These are phyloP conservation scores for Paracoccidioides lutzii DNA, from an alignment of 2,329 filamentous ascomycete species.

Conservation along the genomic window DNA sequence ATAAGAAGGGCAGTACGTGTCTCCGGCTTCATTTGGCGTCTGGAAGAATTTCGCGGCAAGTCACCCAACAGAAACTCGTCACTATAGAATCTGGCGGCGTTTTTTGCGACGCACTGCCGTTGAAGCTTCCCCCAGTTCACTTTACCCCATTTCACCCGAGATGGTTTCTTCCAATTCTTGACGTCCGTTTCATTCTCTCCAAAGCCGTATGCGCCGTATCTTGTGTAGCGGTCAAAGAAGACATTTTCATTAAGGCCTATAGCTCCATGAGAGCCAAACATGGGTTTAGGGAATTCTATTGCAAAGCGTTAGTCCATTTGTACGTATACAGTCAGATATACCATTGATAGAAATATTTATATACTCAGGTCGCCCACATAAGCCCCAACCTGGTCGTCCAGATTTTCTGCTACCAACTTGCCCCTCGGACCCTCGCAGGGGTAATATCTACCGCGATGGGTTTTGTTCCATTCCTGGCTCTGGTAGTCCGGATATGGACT, in stretches of 20 bases:
- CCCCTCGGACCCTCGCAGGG: neutral
- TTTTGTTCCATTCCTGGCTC: neutral
- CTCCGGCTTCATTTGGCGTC: conserved; percentile 20
- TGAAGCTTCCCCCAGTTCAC: conserved; percentile 63
- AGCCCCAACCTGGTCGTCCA: conserved; percentile 1
- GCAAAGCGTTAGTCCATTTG: neutral
- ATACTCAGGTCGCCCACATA: neutral
- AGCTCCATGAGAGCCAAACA: conserved; percentile 50
- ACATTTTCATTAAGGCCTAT: conserved; percentile 50
- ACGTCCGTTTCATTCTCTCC: conserved; percentile 18
- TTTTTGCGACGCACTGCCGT: conserved; percentile 50
- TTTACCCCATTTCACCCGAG: conserved; percentile 40
- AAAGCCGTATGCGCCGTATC: conserved; percentile 46
- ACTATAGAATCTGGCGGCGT: conserved; percentile 49
- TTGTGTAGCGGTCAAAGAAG: conserved; percentile 56
- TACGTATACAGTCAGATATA: neutral
- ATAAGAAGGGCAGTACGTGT: conserved; percentile 66
- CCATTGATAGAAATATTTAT: conserved; percentile 23
- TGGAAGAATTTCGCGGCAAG: conserved; percentile 5
- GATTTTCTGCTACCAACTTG: neutral
- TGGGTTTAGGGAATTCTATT: conserved; percentile 44
- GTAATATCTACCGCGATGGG: neutral
- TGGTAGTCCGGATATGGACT: neutral
- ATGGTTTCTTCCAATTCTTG: conserved; percentile 16
- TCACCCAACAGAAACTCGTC: conserved; percentile 10